Conservation (phyloP, 306 rosid genomes). For the Prunus dulcis region DNA sequence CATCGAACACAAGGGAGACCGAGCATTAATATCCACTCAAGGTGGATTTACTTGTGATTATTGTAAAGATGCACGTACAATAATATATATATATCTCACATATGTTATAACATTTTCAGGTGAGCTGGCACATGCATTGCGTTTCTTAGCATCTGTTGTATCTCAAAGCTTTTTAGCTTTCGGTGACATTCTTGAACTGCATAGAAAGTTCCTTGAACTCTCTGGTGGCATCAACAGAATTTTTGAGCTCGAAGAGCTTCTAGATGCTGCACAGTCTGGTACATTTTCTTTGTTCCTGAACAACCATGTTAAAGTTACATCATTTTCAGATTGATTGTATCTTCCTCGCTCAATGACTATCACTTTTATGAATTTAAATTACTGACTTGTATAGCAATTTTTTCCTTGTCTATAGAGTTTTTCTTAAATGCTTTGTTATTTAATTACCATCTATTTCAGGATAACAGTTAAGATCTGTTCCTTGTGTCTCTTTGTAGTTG, state of each 20-base stretch:
- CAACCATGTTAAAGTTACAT: not conserved
- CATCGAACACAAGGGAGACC: constrained; percentile 84
- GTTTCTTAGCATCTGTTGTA: constrained; percentile 97
- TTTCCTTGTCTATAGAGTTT: not conserved
- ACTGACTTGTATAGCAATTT: not conserved
- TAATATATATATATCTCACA: constrained; percentile 16
- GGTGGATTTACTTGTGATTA: constrained; percentile 45
- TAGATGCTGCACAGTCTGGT: constrained; percentile 88
- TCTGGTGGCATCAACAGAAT: constrained; percentile 90
- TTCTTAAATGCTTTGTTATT: not conserved
- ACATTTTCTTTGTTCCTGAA: constrained; percentile 17
- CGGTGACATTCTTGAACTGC: constrained; percentile 93
- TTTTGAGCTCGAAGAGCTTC: constrained; percentile 91
- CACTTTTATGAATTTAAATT: not conserved
- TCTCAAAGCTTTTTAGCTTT: constrained; percentile 99
- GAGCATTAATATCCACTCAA: constrained; percentile 75
- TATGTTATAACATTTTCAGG: constrained; percentile 43
- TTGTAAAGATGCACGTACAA: not conserved
- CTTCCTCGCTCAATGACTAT: not conserved
- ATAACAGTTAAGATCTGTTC: not conserved
- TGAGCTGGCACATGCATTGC: constrained; percentile 95
- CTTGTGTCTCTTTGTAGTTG: not conserved
- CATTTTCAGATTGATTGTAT: not conserved
- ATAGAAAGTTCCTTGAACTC: constrained; percentile 84
- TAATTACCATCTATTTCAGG: not conserved